Evolutionary conservation across 768 basidiomycete genomes (phyloP).

Genomic region (Porpolomopsis calyptriformis): DNA sequence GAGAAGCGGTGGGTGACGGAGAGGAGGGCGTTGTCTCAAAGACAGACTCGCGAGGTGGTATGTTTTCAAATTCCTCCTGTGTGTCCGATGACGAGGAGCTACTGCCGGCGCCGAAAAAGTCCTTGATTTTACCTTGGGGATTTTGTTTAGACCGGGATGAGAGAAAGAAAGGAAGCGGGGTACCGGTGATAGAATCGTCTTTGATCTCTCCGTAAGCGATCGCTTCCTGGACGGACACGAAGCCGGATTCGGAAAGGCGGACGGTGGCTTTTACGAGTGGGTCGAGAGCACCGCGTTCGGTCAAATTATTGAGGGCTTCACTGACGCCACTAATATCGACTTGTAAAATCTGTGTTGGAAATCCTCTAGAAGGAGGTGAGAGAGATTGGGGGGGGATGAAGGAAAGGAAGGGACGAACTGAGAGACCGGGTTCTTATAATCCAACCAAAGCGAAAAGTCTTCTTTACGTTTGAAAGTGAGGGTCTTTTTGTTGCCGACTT

Average conservation of each 20-base stretch:
- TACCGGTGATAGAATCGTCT: constrained; percentile 67
- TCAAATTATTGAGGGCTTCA: constrained; percentile 74
- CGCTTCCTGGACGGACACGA: constrained; percentile 72
- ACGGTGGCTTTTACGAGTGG: constrained; percentile 83
- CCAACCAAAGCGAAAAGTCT: constrained; percentile 70
- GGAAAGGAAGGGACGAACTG: constrained; percentile 35
- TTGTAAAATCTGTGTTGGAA: constrained; percentile 65
- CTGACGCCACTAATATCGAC: constrained; percentile 62
- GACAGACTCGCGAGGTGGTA: constrained; percentile 31
- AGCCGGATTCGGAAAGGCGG: constrained; percentile 75
- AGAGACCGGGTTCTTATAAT: constrained; percentile 57
- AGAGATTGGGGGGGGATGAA: neutral
- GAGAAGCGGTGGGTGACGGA: constrained; percentile 25
- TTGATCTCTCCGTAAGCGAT: constrained; percentile 73
- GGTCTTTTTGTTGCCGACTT: constrained; percentile 74
- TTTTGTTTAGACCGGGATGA: constrained; percentile 7
- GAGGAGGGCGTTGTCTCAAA: constrained; percentile 24
- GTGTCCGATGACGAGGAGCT: constrained; percentile 32
- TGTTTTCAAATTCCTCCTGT: constrained; percentile 27
- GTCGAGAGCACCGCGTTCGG: constrained; percentile 68
- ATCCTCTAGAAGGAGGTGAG: constrained; percentile 34
- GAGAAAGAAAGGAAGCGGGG: constrained; percentile 9
- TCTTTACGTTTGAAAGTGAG: constrained; percentile 77
- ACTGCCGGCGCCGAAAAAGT: constrained; percentile 63
- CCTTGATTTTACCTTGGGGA: constrained; percentile 81